phyloP scores from a whole-genome alignment of 2,329 filamentous ascomycete genomes.

The Colletotrichum lini region DNA sequence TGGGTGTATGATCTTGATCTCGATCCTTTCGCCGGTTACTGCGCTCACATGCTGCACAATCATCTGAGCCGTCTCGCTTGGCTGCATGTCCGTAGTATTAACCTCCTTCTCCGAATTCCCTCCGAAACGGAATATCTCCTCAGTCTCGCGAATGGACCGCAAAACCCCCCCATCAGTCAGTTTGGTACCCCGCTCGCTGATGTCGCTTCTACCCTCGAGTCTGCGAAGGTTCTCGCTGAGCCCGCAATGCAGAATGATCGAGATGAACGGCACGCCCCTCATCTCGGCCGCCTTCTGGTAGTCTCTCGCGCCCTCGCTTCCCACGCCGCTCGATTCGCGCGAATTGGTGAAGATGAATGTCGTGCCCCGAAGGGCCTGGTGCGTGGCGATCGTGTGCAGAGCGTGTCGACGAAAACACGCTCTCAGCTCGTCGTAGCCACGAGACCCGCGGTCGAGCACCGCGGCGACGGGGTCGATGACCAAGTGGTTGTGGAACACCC shows the following conservation, averaged over 20 bases:
- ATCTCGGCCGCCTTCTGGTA: conserved; percentile 45
- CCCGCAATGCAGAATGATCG: conserved; percentile 48
- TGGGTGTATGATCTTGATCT: too few species aligned
- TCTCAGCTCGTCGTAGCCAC: conserved; percentile 46
- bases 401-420: conserved; percentile 23
- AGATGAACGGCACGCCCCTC: conserved; percentile 46
- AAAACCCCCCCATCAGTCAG: conserved; percentile 45
- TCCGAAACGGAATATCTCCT: conserved; percentile 46
- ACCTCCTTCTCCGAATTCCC: conserved; percentile 44
- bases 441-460: conserved; percentile 44
- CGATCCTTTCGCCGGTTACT: background rate
- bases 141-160: conserved; percentile 42
- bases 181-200: conserved; percentile 43
- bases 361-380: conserved; percentile 9
- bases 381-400: conserved; percentile 35
- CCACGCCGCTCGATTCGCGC: conserved; percentile 31
- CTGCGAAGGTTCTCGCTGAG: conserved; percentile 48
- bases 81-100: conserved; percentile 47
- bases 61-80: conserved; percentile 41
- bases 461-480: conserved; percentile 48
- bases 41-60: conserved; percentile 40
- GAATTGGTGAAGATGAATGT: conserved; percentile 49
- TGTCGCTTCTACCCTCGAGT: conserved; percentile 9
- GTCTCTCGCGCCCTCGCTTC: conserved; percentile 38
- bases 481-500: conserved; percentile 50